phyloP scores from a whole-genome alignment of 2,329 filamentous ascomycete species.

The Aureobasidium namibiae region DNA sequence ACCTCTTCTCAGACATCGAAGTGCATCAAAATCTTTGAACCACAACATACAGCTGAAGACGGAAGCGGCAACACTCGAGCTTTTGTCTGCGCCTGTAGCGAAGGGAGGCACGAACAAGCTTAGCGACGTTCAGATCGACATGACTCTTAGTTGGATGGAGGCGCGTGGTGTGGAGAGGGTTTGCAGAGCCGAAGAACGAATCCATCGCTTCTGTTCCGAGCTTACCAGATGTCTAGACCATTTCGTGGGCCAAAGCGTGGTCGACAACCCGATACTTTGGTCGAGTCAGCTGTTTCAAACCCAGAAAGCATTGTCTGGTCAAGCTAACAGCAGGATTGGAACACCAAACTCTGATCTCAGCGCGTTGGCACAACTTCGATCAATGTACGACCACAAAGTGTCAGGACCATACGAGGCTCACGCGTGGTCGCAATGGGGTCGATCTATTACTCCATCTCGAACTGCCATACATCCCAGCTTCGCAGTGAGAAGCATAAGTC shows the following conservation, averaged over 20 bases:
- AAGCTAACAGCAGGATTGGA: neutral
- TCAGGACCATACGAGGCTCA: neutral
- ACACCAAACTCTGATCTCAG: neutral
- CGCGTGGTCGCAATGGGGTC: neutral
- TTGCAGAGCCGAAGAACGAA: constrained; percentile 87
- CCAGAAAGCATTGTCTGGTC: neutral
- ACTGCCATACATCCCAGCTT: constrained; percentile 41
- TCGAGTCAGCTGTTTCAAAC: constrained; percentile 74
- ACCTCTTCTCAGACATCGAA: constrained; percentile 32
- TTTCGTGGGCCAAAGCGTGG: constrained; percentile 73
- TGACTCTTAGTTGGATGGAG: constrained; percentile 74
- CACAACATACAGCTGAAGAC: constrained; percentile 64
- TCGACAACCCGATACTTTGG: constrained; percentile 83
- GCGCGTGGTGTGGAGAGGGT: constrained; percentile 82
- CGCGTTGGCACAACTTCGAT: neutral
- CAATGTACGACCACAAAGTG: neutral
- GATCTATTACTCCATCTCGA: constrained; percentile 21
- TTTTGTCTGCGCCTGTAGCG: constrained; percentile 72
- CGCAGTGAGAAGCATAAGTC: constrained; percentile 37
- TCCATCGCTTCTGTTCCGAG: constrained; percentile 88
- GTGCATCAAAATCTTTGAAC: constrained; percentile 37
- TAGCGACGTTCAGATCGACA: constrained; percentile 87
- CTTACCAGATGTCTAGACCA: constrained; percentile 79
- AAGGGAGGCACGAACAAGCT: constrained; percentile 91
- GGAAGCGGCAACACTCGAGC: constrained; percentile 77